These are phyloP conservation scores for Coemansia sp. DNA, from an alignment of 192 early-diverging fungal species.

Conservation along the genomic window DNA sequence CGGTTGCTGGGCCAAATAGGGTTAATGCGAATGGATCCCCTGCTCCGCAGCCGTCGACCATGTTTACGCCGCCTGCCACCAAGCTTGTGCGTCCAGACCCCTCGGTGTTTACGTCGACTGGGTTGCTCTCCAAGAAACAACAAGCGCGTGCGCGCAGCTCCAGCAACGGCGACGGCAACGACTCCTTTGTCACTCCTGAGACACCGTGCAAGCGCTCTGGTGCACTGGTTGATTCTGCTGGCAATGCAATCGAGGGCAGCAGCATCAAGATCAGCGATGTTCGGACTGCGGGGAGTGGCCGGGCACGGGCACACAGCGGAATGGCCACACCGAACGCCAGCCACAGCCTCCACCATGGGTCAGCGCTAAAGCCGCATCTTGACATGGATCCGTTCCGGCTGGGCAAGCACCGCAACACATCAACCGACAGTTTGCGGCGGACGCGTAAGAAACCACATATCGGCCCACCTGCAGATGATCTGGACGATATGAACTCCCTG, in stretches of 20 bases:
- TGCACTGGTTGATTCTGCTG: neutral
- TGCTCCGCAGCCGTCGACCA: slow-evolving; percentile 1
- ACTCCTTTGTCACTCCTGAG: slow-evolving; percentile 38
- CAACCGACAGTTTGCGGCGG: slow-evolving; percentile 44
- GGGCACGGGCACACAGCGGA: slow-evolving; percentile 4
- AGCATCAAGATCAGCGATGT: neutral
- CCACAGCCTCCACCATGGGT: neutral
- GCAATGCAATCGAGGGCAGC: neutral
- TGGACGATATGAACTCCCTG: slow-evolving; percentile 15
- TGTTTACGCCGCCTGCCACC: slow-evolving; percentile 56
- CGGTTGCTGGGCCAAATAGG: slow-evolving; percentile 17
- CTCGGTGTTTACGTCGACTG: slow-evolving; percentile 50
- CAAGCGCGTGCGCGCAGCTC: slow-evolving; percentile 30
- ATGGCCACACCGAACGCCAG: slow-evolving; percentile 8
- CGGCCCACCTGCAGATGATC: slow-evolving; percentile 9
- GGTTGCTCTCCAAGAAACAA: slow-evolving; percentile 53
- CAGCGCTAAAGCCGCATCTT: slow-evolving; percentile 9
- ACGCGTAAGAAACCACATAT: slow-evolving; percentile 52
- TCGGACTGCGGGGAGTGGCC: neutral
- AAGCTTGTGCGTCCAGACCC: slow-evolving; percentile 57
- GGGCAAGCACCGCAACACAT: slow-evolving; percentile 52
- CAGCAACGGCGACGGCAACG: neutral
- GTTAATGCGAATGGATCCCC: slow-evolving; percentile 11
- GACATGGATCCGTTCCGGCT: slow-evolving; percentile 35
- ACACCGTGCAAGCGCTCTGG: slow-evolving; percentile 47